These are phyloP conservation scores for Ilex asprella DNA, from an alignment of 257 asterid species.

Conservation along the genomic window DNA sequence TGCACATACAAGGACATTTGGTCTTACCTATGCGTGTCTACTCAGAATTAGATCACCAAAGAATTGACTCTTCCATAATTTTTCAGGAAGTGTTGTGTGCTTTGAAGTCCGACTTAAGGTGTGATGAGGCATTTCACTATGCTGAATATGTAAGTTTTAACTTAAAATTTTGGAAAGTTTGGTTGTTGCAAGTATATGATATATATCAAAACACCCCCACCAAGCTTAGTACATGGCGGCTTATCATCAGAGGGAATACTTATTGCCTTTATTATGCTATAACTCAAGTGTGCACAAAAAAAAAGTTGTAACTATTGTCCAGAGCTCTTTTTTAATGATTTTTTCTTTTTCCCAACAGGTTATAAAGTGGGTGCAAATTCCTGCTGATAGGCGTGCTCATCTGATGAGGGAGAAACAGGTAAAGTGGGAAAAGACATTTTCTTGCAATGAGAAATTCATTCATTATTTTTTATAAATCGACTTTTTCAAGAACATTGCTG, in stretches of 20 bases:
- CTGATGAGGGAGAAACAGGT: slow-evolving; percentile 91
- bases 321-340: neutral
- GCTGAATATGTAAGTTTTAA: slow-evolving; percentile 66
- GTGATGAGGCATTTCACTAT: slow-evolving; percentile 71
- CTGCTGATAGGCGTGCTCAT: slow-evolving; percentile 87
- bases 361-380: slow-evolving; percentile 78
- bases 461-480: neutral
- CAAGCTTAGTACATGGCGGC: neutral
- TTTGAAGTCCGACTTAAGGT: slow-evolving; percentile 53
- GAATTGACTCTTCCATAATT: slow-evolving; percentile 11
- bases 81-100: slow-evolving; percentile 73
- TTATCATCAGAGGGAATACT: neutral
- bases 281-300: neutral
- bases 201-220: neutral
- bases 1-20: no score
- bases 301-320: neutral
- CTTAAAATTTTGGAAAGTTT: neutral
- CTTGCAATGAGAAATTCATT: neutral
- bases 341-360: slow-evolving; percentile 33
- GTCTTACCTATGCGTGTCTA: no score
- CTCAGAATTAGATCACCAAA: no score
- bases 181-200: neutral
- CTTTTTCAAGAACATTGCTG: neutral
- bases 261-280: no score
- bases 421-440: neutral